Evolutionary conservation across 805 yeast species (phyloP), one percentile per base, ranked within the genome.

Genomic region (Debaryomyces hansenii): DNA sequence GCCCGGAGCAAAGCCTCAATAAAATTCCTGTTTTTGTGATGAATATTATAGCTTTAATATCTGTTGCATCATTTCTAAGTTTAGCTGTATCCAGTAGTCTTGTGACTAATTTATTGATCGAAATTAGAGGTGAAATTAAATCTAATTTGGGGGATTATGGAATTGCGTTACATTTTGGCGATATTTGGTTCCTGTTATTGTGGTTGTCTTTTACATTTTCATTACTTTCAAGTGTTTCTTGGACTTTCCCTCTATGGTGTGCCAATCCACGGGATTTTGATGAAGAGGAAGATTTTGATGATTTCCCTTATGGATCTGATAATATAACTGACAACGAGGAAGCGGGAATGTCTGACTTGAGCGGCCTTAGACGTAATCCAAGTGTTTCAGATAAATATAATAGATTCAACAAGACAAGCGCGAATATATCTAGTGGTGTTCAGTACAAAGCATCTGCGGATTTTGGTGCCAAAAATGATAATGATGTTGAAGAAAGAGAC

Each of bases 231-330:
- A 63, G 63, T 65, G 37, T 65, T 14, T 50, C 67, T 6, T 71
- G 77, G 76, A 57, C 54, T 5, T 45, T 69, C 7, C 76, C 76
- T 1, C 34, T 50, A 46, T 51, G 87, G 86, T 82, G 84, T 64
- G 77, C 79, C 6, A 74, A 78, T 42, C 80, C 82, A 4, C 57
- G 60, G 0, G 60, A 48, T 4, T 60, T 57, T n/a, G 53, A 54
- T n/a, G 57, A 54, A 2, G 66, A 58, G 32, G 52, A 56, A 9
- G 44, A 34, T 12, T 16, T 16, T 28, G 34, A 34, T 2, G 21
- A 29, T 32, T 11, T 11, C 18, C 21, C 24, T 1, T 35, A 38
- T 27, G 21, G 32, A 24, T 28, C 33, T 5, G n/a, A 34, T 41
- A n/a, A 20, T 14, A 21, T 31, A 5, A 34, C 8, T 9, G 9